Evolutionary conservation across 192 early-diverging fungal species (phyloP).

Genomic region (Allomyces javanicus): DNA sequence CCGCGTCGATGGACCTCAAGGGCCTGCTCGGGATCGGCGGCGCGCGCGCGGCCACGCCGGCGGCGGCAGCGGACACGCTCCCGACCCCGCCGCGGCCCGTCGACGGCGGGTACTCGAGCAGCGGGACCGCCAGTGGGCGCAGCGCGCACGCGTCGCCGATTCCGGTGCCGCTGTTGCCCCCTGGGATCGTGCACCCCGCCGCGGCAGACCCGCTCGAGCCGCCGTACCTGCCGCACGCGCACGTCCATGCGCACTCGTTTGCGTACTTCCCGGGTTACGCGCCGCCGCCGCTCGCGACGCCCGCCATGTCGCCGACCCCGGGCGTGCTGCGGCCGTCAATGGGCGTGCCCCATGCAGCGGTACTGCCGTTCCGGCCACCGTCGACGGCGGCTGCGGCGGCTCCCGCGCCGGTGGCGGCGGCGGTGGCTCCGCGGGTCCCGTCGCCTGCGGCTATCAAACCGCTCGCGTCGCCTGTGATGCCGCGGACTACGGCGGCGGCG

Average conservation of each 20-base stretch:
- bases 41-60: not conserved
- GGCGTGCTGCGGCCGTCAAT: too few relatives aligned
- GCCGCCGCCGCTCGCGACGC: too few relatives aligned
- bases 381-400: too few relatives aligned
- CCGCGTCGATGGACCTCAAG: conserved; percentile 12
- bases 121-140: not conserved
- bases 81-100: not conserved
- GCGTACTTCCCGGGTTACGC: too few relatives aligned
- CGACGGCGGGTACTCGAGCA: not conserved
- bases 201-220: not conserved
- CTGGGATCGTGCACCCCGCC: not conserved
- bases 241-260: too few relatives aligned
- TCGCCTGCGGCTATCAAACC: too few relatives aligned
- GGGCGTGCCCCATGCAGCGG: too few relatives aligned
- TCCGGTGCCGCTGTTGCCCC: not conserved
- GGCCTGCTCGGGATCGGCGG: conserved; percentile 16
- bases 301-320: too few relatives aligned
- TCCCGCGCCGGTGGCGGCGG: too few relatives aligned
- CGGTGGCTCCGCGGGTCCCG: too few relatives aligned
- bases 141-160: not conserved
- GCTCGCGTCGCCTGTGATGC: not conserved
- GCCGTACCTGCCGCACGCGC: too few relatives aligned
- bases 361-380: too few relatives aligned
- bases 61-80: not conserved
- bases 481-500: not conserved